phyloP scores from a whole-genome alignment of 148 eudicot species.

The Heliosperma pusillum region DNA sequence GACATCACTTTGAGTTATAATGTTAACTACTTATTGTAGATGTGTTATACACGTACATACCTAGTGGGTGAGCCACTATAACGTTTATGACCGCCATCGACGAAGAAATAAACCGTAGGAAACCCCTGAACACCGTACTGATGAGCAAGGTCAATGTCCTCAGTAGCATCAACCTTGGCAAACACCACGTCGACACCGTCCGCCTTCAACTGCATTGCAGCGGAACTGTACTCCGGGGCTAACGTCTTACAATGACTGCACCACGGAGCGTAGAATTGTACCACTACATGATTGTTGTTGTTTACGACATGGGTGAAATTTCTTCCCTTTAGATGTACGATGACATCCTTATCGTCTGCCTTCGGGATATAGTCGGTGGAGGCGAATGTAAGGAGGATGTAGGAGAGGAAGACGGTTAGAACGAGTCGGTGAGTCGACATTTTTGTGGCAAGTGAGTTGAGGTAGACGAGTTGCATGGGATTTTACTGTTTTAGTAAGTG shows the following conservation, averaged over 20 bases:
- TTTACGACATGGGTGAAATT: slow-evolving; percentile 68
- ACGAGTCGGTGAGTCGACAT: slow-evolving; percentile 51
- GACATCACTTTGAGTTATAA: too few relatives aligned
- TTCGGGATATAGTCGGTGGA: slow-evolving; percentile 17
- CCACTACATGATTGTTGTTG: slow-evolving; percentile 68
- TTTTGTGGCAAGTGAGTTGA: too few relatives aligned
- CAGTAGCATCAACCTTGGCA: slow-evolving; percentile 85
- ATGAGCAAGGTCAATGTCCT: slow-evolving; percentile 69
- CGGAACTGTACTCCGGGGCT: slow-evolving; percentile 94
- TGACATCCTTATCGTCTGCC: slow-evolving; percentile 74
- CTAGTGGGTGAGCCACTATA: slow-evolving; percentile 69
- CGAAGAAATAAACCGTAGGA: slow-evolving; percentile 81
- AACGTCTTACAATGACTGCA: slow-evolving; percentile 74
- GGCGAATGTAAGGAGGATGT: slow-evolving; percentile 29
- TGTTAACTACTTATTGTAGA: too few relatives aligned
- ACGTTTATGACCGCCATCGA: slow-evolving; percentile 75
- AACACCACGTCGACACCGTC: slow-evolving; percentile 52
- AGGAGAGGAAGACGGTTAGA: slow-evolving; percentile 36
- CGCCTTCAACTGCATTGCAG: slow-evolving; percentile 68
- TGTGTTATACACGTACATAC: too few relatives aligned
- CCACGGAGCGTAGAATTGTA: slow-evolving; percentile 97
- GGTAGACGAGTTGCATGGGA: not conserved
- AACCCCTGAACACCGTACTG: slow-evolving; percentile 76
- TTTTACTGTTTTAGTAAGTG: too few relatives aligned
- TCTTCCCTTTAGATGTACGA: slow-evolving; percentile 62